phyloP scores from a whole-genome alignment of 768 basidiomycete genomes.

The Tulasnella sp. region DNA sequence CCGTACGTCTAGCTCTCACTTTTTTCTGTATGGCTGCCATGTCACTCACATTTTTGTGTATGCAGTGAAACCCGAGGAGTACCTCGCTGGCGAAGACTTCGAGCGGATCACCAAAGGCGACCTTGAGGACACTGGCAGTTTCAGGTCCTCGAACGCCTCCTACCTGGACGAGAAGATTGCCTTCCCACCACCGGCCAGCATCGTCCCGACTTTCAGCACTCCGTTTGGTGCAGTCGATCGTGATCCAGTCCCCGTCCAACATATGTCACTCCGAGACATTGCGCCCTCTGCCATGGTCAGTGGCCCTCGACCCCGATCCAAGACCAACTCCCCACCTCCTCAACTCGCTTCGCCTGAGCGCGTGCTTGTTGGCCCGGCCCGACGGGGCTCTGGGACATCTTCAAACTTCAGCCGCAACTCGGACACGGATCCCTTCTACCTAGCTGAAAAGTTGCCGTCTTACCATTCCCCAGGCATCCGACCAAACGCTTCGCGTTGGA shows the following conservation, averaged over 20 bases:
- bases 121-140: background rate
- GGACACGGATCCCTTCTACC: background rate
- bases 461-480: background rate
- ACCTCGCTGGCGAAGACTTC: slow-evolving; percentile 46
- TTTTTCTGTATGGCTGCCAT: slow-evolving; percentile 25
- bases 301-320: background rate
- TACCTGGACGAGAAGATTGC: slow-evolving; percentile 1
- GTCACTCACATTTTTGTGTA: background rate
- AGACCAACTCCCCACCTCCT: background rate
- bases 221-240: background rate
- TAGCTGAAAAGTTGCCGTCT: background rate
- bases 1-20: slow-evolving; percentile 46
- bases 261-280: background rate
- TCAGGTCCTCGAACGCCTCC: background rate
- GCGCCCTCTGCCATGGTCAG: background rate
- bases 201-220: background rate
- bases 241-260: background rate
- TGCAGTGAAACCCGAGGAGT: slow-evolving; percentile 55
- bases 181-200: background rate
- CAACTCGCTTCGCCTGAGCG: background rate
- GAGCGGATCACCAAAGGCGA: slow-evolving; percentile 21
- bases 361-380: background rate
- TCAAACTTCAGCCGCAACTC: background rate
- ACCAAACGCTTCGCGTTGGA: background rate
- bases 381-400: background rate